Conservation (phyloP, 179 eudicot genomes). For the Dionaea muscipula region DNA sequence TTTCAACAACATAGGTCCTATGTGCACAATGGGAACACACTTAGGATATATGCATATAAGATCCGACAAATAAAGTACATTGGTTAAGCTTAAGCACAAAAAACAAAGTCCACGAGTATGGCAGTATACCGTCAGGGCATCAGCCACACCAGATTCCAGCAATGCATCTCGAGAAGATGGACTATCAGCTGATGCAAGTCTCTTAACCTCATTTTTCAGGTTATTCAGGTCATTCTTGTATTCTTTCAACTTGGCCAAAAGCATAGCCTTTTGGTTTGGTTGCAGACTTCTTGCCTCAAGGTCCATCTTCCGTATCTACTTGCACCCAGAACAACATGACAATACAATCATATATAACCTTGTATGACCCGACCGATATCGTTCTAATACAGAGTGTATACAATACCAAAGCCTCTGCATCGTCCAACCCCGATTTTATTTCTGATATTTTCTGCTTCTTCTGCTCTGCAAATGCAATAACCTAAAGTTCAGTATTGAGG, state of each 20-base stretch:
- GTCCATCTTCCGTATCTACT: constrained; percentile 60
- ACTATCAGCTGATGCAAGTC: constrained; percentile 27
- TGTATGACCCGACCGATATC: no score
- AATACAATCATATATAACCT: no score
- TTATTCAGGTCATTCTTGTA: constrained; percentile 48
- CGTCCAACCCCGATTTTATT: constrained; percentile 36
- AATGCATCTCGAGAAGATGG: constrained; percentile 45
- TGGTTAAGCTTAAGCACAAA: no score
- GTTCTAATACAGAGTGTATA: constrained; percentile 4
- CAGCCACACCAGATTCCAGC: constrained; percentile 49
- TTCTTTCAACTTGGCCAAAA: constrained; percentile 52
- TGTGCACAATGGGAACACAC: no score
- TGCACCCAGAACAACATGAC: no score
- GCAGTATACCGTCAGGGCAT: constrained; percentile 27
- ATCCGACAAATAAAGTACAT: background rate
- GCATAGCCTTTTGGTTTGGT: constrained; percentile 35
- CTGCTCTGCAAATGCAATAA: constrained; percentile 62
- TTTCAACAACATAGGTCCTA: no score
- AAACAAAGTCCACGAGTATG: background rate
- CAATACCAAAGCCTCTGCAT: constrained; percentile 52
- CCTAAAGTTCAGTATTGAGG: no score
- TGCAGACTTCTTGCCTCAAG: constrained; percentile 54
- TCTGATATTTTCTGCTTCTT: constrained; percentile 54
- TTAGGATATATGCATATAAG: no score
- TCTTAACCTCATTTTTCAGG: constrained; percentile 42